Conservation (phyloP, 225 moss, liverwort and hornwort species). For the Polytrichum formosum region DNA sequence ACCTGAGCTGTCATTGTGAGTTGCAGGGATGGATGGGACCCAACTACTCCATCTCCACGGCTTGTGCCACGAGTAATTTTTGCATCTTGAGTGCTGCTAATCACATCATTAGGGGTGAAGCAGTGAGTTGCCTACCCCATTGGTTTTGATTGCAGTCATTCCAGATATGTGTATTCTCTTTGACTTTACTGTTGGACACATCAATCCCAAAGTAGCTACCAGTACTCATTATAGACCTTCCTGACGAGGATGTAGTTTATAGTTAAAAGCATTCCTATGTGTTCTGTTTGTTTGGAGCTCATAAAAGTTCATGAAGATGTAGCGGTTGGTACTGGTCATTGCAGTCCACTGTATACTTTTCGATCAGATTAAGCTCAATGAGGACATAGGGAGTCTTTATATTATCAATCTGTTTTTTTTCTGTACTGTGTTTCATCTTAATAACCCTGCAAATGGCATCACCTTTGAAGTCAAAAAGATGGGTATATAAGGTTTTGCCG, state of each 20-base stretch:
- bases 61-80: slow-evolving; percentile 98
- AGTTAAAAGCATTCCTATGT: no score
- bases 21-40: slow-evolving; percentile 99
- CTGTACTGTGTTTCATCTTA: neutral
- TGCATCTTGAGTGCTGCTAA: slow-evolving; percentile 97
- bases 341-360: no score
- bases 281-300: no score
- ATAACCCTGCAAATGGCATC: neutral
- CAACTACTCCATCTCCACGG: slow-evolving; percentile 95
- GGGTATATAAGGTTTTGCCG: neutral
- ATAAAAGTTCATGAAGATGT: no score
- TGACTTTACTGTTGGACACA: no score
- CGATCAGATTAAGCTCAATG: no score
- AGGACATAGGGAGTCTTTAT: no score
- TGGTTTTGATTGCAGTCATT: neutral
- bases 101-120: slow-evolving; percentile 97
- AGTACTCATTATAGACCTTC: no score
- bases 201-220: no score
- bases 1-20: slow-evolving; percentile 3
- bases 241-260: no score
- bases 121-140: slow-evolving; percentile 49
- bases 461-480: neutral
- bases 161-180: no score
- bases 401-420: neutral
- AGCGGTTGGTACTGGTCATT: no score